These are phyloP conservation scores for Celoporthe dispersa DNA, from an alignment of 2,329 filamentous ascomycete species.

Conservation along the genomic window DNA sequence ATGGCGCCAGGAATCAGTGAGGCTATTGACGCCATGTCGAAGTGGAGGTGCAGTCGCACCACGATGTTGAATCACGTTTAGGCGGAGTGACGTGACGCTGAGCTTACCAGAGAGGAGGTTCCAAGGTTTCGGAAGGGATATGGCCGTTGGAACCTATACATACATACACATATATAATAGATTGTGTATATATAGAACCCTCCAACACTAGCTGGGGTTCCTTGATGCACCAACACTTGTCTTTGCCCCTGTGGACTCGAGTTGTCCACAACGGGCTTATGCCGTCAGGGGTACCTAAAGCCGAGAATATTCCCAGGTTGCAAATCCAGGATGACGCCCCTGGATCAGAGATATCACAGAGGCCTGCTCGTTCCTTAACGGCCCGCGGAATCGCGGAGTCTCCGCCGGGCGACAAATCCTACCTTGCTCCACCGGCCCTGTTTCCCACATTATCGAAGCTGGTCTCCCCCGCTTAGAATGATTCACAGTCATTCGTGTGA, in stretches of 20 bases:
- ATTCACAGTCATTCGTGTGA: neutral
- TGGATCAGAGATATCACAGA: neutral
- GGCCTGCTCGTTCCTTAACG: too few relatives aligned
- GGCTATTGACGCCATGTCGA: conserved; percentile 9
- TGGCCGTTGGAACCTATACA: neutral
- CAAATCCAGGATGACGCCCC: neutral
- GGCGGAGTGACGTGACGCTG: neutral
- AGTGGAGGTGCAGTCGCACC: neutral
- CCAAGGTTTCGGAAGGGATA: neutral
- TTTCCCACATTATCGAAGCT: neutral
- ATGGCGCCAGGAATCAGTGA: neutral
- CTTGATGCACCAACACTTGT: neutral
- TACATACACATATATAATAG: neutral
- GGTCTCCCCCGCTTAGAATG: neutral
- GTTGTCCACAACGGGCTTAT: neutral
- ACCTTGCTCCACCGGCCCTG: neutral
- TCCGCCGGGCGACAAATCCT: neutral
- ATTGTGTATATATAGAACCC: neutral
- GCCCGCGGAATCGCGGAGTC: neutral
- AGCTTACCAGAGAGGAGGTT: neutral
- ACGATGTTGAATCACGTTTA: neutral
- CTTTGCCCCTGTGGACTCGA: neutral
- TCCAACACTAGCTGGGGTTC: neutral
- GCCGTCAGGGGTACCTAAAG: neutral
- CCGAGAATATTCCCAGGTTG: neutral